These are phyloP conservation scores for Saccharomyces uvarum DNA, from an alignment of 1,139 yeast species.

Conservation along the genomic window DNA sequence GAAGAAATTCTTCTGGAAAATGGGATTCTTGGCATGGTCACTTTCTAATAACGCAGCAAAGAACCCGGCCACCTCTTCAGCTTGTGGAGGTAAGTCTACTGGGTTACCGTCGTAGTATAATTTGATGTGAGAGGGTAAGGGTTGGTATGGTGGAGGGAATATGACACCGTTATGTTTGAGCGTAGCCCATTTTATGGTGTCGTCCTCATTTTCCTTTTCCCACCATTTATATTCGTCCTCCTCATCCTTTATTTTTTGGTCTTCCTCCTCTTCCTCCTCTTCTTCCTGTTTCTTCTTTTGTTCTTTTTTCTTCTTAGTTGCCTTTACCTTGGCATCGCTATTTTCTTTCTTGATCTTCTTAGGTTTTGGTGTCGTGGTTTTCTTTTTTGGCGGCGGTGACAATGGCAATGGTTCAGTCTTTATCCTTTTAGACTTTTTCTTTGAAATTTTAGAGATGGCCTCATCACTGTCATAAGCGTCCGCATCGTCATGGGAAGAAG, in stretches of 20 bases:
- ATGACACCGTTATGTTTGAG: constrained; percentile 84
- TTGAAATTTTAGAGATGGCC: constrained; percentile 8
- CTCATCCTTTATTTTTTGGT: constrained; percentile 29
- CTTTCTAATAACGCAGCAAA: constrained; percentile 83
- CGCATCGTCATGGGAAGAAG: background rate
- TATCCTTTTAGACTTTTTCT: constrained; percentile 6
- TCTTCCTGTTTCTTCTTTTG: constrained; percentile 10
- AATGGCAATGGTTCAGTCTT: constrained; percentile 4
- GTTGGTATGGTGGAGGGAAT: constrained; percentile 88
- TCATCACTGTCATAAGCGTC: constrained; percentile 2
- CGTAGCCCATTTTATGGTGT: constrained; percentile 76
- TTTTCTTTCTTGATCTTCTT: background rate
- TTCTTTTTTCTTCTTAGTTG: constrained; percentile 3
- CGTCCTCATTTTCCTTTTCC: constrained; percentile 58
- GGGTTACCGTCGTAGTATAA: constrained; percentile 69
- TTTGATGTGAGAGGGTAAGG: constrained; percentile 73
- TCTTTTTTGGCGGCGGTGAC: constrained; percentile 1
- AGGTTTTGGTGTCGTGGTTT: constrained; percentile 1
- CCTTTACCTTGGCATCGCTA: constrained; percentile 1
- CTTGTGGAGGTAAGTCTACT: constrained; percentile 63
- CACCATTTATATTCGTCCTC: constrained; percentile 70
- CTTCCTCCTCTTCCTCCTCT: constrained; percentile 29
- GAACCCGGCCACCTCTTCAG: constrained; percentile 96
- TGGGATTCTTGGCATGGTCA: constrained; percentile 83
- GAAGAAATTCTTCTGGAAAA: constrained; percentile 81